phyloP scores from a whole-genome alignment of 345 rosid species.

The Eucalyptus regnans region DNA sequence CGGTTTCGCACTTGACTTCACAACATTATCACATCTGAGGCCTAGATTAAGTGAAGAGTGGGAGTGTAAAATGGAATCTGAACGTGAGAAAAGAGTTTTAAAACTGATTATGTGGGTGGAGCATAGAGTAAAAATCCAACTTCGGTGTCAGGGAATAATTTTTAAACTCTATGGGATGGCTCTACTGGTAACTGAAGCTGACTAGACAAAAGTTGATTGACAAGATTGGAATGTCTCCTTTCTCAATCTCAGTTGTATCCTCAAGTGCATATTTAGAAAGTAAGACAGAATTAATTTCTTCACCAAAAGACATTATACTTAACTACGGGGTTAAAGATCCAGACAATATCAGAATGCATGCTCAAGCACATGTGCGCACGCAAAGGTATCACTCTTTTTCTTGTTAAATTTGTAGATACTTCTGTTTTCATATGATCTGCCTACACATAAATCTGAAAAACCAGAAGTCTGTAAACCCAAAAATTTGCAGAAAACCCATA shows the following conservation, averaged over 20 bases:
- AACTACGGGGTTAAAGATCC: background rate
- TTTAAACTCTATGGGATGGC: background rate
- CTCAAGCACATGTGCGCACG: background rate
- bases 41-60: background rate
- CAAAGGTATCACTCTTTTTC: background rate
- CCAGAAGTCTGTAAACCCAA: background rate
- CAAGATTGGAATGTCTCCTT: background rate
- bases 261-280: background rate
- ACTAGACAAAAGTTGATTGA: background rate
- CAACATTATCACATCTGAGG: background rate
- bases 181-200: background rate
- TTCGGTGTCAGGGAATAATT: background rate
- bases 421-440: background rate
- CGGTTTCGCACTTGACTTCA: background rate
- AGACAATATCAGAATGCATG: background rate
- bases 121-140: background rate
- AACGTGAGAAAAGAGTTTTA: background rate
- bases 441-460: background rate
- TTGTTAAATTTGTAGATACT: background rate
- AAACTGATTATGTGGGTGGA: background rate
- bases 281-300: background rate
- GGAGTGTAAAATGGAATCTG: background rate
- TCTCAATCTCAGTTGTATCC: background rate
- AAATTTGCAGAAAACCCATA: background rate
- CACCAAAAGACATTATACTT: background rate